A percentile compares a stretch with the other conserved stretches of the same genome.
Conservation (phyloP, 169 alveolate species). For the Cryptosporidium parvum region DNA sequence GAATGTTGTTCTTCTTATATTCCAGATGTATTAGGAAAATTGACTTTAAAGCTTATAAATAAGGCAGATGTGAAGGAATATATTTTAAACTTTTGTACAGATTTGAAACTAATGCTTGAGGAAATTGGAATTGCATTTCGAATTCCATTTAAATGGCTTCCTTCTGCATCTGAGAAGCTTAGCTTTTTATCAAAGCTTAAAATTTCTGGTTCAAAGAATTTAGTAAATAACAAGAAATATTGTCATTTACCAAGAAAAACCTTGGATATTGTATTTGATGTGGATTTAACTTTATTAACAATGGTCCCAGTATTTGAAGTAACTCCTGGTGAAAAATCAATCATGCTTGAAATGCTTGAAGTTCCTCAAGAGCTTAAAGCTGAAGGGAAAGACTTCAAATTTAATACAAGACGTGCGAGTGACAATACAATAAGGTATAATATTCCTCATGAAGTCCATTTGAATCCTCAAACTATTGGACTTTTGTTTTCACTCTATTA, state of each 20-base stretch:
- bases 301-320: constrained; percentile 67
- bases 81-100: constrained; percentile 26
- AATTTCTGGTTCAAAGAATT: constrained; percentile 51
- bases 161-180: constrained; percentile 57
- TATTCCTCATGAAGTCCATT: constrained; percentile 67
- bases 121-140: constrained; percentile 47
- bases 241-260: constrained; percentile 65
- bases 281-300: constrained; percentile 44
- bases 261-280: constrained; percentile 65
- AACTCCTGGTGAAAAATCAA: constrained; percentile 42
- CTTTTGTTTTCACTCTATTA: constrained; percentile 63
- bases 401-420: constrained; percentile 29
- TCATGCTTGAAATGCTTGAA: constrained; percentile 57
- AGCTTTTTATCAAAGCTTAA: constrained; percentile 35
- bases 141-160: constrained; percentile 68
- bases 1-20: constrained; percentile 31
- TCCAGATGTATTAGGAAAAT: constrained; percentile 7
- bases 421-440: constrained; percentile 33
- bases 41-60: background rate
- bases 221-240: constrained; percentile 44
- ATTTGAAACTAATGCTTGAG: constrained; percentile 20
- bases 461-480: constrained; percentile 70
- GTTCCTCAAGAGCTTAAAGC: constrained; percentile 40
- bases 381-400: constrained; percentile 12
- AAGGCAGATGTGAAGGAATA: background rate